Evolutionary conservation across 2,329 filamentous ascomycete species (phyloP).

Genomic region (Scedosporium aurantiacum): DNA sequence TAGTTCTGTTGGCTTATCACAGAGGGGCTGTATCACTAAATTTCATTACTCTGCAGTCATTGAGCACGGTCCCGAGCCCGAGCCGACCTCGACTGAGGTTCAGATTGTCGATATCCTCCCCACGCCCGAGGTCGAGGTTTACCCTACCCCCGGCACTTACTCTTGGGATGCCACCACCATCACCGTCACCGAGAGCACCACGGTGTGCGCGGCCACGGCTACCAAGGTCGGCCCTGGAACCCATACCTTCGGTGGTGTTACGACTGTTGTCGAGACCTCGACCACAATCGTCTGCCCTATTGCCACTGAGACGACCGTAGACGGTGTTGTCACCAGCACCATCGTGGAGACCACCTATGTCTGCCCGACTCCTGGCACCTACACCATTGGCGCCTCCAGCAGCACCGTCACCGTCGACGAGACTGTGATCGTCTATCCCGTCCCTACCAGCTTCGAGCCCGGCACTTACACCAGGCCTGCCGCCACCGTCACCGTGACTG

Average conservation of each 20-base stretch:
- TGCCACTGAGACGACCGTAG: slow-evolving; percentile 50
- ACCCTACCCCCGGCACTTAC: slow-evolving; percentile 59
- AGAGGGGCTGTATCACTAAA: neutral
- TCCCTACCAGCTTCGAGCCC: slow-evolving; percentile 51
- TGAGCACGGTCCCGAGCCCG: neutral
- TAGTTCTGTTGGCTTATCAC: too few relatives aligned
- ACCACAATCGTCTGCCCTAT: slow-evolving; percentile 63
- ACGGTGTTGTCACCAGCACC: slow-evolving; percentile 52
- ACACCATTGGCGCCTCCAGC: slow-evolving; percentile 61
- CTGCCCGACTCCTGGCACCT: slow-evolving; percentile 63
- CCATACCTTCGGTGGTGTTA: slow-evolving; percentile 62
- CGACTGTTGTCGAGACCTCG: slow-evolving; percentile 53
- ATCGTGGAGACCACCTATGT: slow-evolving; percentile 61
- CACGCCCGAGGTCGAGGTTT: slow-evolving; percentile 40
- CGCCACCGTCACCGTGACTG: slow-evolving; percentile 55
- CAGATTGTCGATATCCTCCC: slow-evolving; percentile 34
- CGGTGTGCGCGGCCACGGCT: slow-evolving; percentile 51
- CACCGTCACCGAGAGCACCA: slow-evolving; percentile 55
- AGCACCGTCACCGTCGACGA: slow-evolving; percentile 42
- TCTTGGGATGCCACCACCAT: slow-evolving; percentile 65
- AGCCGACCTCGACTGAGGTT: neutral
- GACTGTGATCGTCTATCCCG: slow-evolving; percentile 52
- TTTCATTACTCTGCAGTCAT: neutral
- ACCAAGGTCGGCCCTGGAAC: slow-evolving; percentile 52
- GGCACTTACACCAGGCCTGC: slow-evolving; percentile 64